A percentile compares a stretch with the other conserved stretches of the same genome.
phyloP scores from a whole-genome alignment of 2,329 filamentous ascomycete genomes.

The Arthrinium phaeospermum region DNA sequence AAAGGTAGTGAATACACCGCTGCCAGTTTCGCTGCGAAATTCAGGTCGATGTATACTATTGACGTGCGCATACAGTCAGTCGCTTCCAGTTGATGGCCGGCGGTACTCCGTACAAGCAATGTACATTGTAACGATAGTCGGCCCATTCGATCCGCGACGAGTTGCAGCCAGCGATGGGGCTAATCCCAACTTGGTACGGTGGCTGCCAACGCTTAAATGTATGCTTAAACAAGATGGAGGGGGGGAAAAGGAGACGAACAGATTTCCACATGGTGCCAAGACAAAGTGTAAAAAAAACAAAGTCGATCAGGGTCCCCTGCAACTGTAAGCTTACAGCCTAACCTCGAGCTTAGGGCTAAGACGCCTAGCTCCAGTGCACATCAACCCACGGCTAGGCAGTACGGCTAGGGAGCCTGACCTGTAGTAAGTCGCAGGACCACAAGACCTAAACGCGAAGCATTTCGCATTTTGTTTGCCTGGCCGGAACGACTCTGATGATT shows the following conservation, averaged over 20 bases:
- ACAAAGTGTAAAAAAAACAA: neutral
- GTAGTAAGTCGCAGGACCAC: too few relatives aligned
- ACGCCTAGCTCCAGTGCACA: neutral
- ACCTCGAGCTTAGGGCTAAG: neutral
- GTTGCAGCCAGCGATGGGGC: constrained; percentile 18
- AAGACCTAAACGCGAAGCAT: neutral
- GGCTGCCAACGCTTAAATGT: constrained; percentile 22
- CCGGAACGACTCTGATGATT: neutral
- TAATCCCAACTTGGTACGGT: constrained; percentile 6
- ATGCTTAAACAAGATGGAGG: constrained; percentile 21
- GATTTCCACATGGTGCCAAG: constrained; percentile 21
- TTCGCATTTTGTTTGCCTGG: neutral
- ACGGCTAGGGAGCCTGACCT: too few relatives aligned
- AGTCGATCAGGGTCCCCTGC: constrained; percentile 9
- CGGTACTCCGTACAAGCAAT: too few relatives aligned
- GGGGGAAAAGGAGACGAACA: constrained; percentile 8
- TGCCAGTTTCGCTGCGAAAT: too few relatives aligned
- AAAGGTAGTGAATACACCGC: too few relatives aligned
- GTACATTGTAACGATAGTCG: neutral
- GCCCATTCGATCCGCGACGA: constrained; percentile 15
- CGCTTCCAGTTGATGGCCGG: too few relatives aligned
- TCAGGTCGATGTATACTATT: too few relatives aligned
- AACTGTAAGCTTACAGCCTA: neutral
- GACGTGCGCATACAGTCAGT: too few relatives aligned
- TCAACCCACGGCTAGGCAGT: neutral